A percentile compares a stretch with the other conserved stretches of the same genome.
Conservation (phyloP, 805 yeast species). For the Sugiyamaella mastotermitis region DNA sequence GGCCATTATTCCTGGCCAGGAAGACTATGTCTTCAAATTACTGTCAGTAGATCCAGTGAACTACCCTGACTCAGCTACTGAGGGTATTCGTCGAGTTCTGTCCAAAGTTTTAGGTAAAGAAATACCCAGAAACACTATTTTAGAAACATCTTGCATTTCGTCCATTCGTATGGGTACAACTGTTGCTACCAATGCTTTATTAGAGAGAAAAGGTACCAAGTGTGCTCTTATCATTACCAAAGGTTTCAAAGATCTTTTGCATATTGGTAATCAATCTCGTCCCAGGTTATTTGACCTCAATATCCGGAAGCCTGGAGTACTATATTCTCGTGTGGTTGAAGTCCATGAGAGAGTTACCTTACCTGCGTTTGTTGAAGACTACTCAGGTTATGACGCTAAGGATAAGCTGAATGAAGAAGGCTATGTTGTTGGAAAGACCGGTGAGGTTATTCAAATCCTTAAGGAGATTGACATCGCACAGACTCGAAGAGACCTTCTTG, state of each 20-base stretch:
- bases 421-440: conserved; percentile 53
- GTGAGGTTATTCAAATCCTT: conserved; percentile 58
- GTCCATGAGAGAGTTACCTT: conserved; percentile 86
- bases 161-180: conserved; percentile 89
- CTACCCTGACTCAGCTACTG: conserved; percentile 86
- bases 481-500: conserved; percentile 37
- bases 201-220: conserved; percentile 86
- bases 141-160: conserved; percentile 50
- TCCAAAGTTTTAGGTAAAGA: conserved; percentile 48
- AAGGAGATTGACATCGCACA: conserved; percentile 43
- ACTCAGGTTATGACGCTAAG: conserved; percentile 50
- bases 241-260: conserved; percentile 78
- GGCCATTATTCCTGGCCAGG: conserved; percentile 43
- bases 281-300: conserved; percentile 84
- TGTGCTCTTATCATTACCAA: conserved; percentile 82
- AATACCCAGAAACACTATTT: conserved; percentile 54
- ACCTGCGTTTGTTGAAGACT: conserved; percentile 62
- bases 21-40: conserved; percentile 65
- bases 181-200: conserved; percentile 89
- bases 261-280: conserved; percentile 86
- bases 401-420: conserved; percentile 27
- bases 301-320: conserved; percentile 61
- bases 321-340: conserved; percentile 74
- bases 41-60: conserved; percentile 85
- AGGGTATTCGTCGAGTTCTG: conserved; percentile 77